Evolutionary conservation across 2,329 filamentous ascomycete genomes (phyloP).

Genomic region (Aspergillus transmontanensis): DNA sequence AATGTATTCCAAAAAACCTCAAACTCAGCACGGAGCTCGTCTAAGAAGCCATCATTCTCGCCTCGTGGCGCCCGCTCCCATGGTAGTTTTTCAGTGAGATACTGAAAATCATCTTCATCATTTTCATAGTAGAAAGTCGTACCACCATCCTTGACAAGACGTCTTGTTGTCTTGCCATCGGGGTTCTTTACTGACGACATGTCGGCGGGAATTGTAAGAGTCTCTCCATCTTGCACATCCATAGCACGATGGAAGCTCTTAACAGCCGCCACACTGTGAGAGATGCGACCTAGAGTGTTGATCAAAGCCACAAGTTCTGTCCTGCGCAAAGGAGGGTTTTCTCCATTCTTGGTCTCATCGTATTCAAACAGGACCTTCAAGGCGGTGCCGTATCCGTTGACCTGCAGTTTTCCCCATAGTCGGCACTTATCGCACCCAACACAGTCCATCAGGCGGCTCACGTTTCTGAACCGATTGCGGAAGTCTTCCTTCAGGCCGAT

Average conservation of each 20-base stretch:
- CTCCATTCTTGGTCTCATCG: conserved; percentile 65
- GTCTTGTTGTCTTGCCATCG: conserved; percentile 14
- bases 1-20: conserved; percentile 63
- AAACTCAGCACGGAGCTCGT: conserved; percentile 67
- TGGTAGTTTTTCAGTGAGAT: conserved; percentile 32
- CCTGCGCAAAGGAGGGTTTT: conserved; percentile 73
- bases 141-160: conserved; percentile 36
- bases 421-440: conserved; percentile 98
- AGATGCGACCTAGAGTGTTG: conserved; percentile 89
- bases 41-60: conserved; percentile 51
- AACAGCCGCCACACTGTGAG: conserved; percentile 75
- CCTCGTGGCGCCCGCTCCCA: conserved; percentile 33
- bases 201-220: conserved; percentile 31
- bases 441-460: conserved; percentile 96
- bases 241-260: conserved; percentile 66
- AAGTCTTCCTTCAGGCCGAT: conserved; percentile 93
- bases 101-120: conserved; percentile 44
- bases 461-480: conserved; percentile 93
- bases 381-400: conserved; percentile 89
- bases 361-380: conserved; percentile 96
- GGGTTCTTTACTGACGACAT: conserved; percentile 29
- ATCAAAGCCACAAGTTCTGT: conserved; percentile 93
- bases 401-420: conserved; percentile 96
- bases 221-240: conserved; percentile 37
- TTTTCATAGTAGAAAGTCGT: conserved; percentile 41